Evolutionary conservation across 495 filamentous ascomycete genomes (phyloP).

Genomic region (Penicillium taxi): DNA sequence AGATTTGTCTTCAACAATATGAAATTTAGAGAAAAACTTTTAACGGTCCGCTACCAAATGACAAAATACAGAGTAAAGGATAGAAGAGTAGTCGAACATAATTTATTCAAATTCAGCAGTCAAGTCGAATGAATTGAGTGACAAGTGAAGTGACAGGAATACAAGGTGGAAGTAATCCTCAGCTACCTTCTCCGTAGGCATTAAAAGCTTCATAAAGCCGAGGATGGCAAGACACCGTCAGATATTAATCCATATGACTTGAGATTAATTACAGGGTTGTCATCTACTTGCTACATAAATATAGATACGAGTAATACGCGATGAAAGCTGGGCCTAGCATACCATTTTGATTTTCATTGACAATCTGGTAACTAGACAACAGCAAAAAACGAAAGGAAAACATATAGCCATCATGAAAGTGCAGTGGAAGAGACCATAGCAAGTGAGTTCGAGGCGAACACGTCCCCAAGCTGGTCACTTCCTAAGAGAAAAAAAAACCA

Average conservation of each 20-base stretch:
- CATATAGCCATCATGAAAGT: constrained; percentile 14
- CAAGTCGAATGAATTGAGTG: no score
- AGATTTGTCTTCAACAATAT: no score
- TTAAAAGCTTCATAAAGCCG: background rate
- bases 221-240: no score
- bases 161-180: no score
- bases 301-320: constrained; percentile 1
- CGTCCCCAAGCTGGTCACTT: constrained; percentile 8
- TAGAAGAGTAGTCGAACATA: no score
- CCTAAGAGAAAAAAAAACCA: constrained; percentile 11
- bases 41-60: no score
- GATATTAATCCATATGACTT: no score
- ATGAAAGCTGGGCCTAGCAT: constrained; percentile 11
- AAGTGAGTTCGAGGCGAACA: constrained; percentile 21
- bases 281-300: background rate
- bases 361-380: constrained; percentile 24
- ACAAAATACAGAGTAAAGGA: no score
- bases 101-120: no score
- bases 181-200: background rate
- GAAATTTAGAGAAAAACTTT: no score
- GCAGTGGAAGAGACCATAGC: constrained; percentile 20
- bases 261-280: background rate
- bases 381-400: constrained; percentile 12
- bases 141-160: no score
- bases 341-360: constrained; percentile 31